These are phyloP conservation scores for Phytophthora pini DNA, from an alignment of 352 stramenopile genomes.

Conservation along the genomic window DNA sequence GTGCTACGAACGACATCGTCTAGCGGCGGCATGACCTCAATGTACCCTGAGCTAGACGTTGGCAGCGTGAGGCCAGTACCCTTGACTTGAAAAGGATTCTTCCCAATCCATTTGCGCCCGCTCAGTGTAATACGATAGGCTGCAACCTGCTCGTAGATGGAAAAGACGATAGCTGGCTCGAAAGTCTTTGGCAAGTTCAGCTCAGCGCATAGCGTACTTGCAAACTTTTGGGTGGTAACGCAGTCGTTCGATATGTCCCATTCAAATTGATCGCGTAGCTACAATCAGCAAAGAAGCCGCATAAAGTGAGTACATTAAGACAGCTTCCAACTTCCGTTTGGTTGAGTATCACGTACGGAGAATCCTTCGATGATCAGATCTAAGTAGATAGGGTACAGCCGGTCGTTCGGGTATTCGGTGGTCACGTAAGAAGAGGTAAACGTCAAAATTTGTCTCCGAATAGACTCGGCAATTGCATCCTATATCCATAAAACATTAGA, in stretches of 20 bases:
- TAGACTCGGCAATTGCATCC: conserved; percentile 73
- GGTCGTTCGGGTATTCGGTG: conserved; percentile 22
- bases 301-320: not conserved
- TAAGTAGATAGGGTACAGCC: conserved; percentile 71
- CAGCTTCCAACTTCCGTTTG: not conserved
- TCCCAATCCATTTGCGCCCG: conserved; percentile 66
- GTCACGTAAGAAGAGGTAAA: conserved; percentile 59
- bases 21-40: conserved; percentile 59
- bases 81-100: conserved; percentile 44
- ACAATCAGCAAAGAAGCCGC: not conserved
- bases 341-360: conserved; percentile 44
- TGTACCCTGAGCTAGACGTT: conserved; percentile 44
- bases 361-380: conserved; percentile 75
- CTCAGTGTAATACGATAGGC: conserved; percentile 65
- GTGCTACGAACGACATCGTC: conserved; percentile 62
- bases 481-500: conserved; percentile 18
- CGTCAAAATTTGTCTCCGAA: conserved; percentile 69
- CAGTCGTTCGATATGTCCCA: conserved; percentile 76
- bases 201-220: conserved; percentile 59
- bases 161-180: conserved; percentile 72
- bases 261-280: conserved; percentile 84
- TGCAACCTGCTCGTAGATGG: conserved; percentile 75
- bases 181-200: conserved; percentile 62
- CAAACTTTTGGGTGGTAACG: conserved; percentile 57
- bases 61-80: conserved; percentile 21